phyloP scores from a whole-genome alignment of 169 alveolate genomes.

The Plasmodium inui region DNA sequence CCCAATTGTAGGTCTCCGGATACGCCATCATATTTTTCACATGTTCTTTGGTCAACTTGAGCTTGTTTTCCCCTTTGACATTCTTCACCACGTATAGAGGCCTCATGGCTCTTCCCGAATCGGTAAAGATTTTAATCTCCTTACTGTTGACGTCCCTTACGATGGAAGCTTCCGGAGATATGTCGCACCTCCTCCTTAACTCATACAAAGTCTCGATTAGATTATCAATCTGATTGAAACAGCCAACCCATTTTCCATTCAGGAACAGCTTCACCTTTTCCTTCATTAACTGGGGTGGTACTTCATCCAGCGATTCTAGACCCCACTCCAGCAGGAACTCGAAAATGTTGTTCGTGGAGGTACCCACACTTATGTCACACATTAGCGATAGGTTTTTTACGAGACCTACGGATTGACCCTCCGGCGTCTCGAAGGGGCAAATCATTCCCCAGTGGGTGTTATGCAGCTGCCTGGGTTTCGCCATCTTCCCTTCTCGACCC shows the following conservation, averaged over 20 bases:
- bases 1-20: conserved; percentile 82
- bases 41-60: conserved; percentile 89
- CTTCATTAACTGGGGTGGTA: conserved; percentile 91
- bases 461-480: conserved; percentile 99
- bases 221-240: conserved; percentile 93
- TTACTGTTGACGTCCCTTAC: conserved; percentile 94
- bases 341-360: conserved; percentile 88
- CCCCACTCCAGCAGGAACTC: conserved; percentile 93
- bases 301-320: conserved; percentile 90
- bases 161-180: conserved; percentile 96
- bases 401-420: conserved; percentile 99
- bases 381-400: conserved; percentile 99
- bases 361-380: conserved; percentile 98
- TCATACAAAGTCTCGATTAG: conserved; percentile 89
- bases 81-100: conserved; percentile 97
- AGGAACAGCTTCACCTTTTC: conserved; percentile 94
- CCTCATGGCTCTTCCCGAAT: conserved; percentile 99
- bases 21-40: conserved; percentile 76
- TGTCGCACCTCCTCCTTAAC: conserved; percentile 93
- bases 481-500: conserved; percentile 98
- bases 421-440: conserved; percentile 99
- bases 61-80: conserved; percentile 81
- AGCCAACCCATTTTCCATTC: conserved; percentile 98
- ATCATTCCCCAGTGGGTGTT: conserved; percentile 99
- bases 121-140: conserved; percentile 97